Percentiles rank a stretch among this genome's conserved stretches.
phyloP scores from a whole-genome alignment of 2,329 filamentous ascomycete genomes.

The Zymoseptoria ardabiliae region DNA sequence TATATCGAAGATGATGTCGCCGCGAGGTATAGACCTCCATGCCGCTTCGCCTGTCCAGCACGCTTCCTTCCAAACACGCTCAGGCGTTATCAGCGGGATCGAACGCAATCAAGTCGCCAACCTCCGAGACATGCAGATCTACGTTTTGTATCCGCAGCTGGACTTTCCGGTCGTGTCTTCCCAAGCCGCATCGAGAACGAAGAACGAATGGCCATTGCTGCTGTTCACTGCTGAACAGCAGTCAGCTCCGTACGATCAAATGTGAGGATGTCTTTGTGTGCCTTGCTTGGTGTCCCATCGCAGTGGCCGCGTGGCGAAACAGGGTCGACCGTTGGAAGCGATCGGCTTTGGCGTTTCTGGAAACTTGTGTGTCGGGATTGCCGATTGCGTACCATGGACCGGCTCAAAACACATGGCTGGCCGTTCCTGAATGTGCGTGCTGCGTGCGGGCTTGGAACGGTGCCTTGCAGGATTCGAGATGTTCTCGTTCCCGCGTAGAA shows the following conservation, averaged over 20 bases:
- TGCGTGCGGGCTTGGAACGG: background rate
- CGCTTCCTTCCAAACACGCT: background rate
- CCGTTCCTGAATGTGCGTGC: background rate
- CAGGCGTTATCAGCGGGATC: background rate
- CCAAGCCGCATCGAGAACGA: background rate
- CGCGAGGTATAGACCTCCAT: background rate
- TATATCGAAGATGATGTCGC: too few species aligned
- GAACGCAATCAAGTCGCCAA: background rate
- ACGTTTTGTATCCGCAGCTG: too few species aligned
- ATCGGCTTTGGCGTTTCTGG: background rate
- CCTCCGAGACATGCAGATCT: background rate
- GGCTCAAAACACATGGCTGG: background rate
- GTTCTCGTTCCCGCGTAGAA: background rate
- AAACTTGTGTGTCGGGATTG: background rate
- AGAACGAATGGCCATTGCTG: background rate
- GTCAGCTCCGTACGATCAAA: background rate
- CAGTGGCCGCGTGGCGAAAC: background rate
- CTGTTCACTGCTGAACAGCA: background rate
- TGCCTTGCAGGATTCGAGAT: background rate
- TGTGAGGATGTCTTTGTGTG: background rate
- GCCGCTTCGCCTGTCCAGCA: background rate
- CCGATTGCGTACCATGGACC: background rate
- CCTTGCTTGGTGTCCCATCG: background rate
- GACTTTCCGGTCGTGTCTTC: too few species aligned
- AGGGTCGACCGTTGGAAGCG: background rate